These are phyloP conservation scores for Dactylellina parvicollis DNA, from an alignment of 2,329 filamentous ascomycete species.

Conservation along the genomic window DNA sequence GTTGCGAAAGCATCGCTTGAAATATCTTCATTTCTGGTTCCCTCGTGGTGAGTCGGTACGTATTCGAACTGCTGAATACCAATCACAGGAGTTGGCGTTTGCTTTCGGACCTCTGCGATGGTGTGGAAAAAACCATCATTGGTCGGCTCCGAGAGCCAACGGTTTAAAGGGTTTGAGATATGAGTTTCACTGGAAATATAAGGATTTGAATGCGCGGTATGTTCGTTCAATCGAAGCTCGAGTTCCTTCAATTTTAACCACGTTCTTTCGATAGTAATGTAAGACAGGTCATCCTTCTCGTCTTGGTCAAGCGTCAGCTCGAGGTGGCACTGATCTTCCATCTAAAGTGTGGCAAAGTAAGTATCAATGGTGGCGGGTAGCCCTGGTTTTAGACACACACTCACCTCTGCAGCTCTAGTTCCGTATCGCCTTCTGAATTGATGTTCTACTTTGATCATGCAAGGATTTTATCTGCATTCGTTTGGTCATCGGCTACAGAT, in stretches of 20 bases:
- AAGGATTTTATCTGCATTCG: constrained; percentile 35
- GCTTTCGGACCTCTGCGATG: constrained; percentile 18
- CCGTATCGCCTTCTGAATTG: constrained; percentile 25
- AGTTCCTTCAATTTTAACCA: constrained; percentile 24
- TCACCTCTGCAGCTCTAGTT: constrained; percentile 20
- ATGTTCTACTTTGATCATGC: constrained; percentile 24
- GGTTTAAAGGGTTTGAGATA: constrained; percentile 1
- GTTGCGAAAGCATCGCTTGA: constrained; percentile 27
- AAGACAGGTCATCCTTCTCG: not conserved
- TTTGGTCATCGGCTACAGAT: constrained; percentile 39
- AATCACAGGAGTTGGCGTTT: not conserved
- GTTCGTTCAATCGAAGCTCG: constrained; percentile 15
- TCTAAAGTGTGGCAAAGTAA: constrained; percentile 39
- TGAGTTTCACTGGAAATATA: not conserved
- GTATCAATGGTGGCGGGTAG: not conserved
- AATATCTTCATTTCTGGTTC: not conserved
- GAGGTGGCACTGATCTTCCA: constrained; percentile 15
- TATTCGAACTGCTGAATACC: not conserved
- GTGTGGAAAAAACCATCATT: constrained; percentile 31
- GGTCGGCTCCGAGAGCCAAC: constrained; percentile 27
- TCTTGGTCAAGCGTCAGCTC: constrained; percentile 17
- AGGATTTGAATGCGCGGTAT: constrained; percentile 1
- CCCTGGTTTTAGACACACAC: constrained; percentile 9
- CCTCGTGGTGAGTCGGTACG: not conserved
- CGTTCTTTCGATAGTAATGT: constrained; percentile 25